Base-by-base conservation (phyloP, 1,284 basidiomycete species). In the Pisolithus thermaeus region DNA sequence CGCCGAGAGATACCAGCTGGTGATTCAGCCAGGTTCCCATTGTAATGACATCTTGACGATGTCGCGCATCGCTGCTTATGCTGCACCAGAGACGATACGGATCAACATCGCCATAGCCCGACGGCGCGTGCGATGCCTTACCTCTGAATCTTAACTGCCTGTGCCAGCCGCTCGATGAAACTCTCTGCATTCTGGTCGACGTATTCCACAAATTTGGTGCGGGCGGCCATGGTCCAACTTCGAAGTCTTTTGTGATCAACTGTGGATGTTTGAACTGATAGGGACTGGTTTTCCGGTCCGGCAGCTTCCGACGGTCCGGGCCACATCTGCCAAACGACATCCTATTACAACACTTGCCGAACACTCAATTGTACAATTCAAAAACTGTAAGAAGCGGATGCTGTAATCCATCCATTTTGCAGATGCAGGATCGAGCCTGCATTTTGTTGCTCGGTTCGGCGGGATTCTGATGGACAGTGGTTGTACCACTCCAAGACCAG, bases 61-160 rank as follows among this genome's bases (percentile, higher is more conserved):
- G 83, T 3, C 76, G 71, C 18, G 76, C 77, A 67, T 87, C 83
- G 25, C 83, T 78, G 55, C 82, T 86, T 55, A 91, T 73, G 61
- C 87, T 88, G 63, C 53, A 22, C 23, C 39, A 28, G 8, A 50
- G 38, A 18, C 45, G 49, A 38, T 30, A 38, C 12, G 44, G 23
- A n/a, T 20, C 1, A 18, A 3, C 27, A 51, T 35, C 12, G 32
- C 12, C 12, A n/a, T 18, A 43, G 38, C 7, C 37, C 7, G 38
- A 28, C 1, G 38, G 11, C 20, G n/a, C 47, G 36, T 11, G 47
- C 16, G 32, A 35, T 35, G 12, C 65, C 72, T 57, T 58, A 91
- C 91, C 89, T 91, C 49, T 92, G 90, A 58, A 97, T 96, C 38
- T 84, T 82, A 53, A 97, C 91, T n/a, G 93, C 91, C 43, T 88